These are phyloP conservation scores for Fusarium xylarioides DNA, from an alignment of 2,329 filamentous ascomycete genomes.

Conservation along the genomic window DNA sequence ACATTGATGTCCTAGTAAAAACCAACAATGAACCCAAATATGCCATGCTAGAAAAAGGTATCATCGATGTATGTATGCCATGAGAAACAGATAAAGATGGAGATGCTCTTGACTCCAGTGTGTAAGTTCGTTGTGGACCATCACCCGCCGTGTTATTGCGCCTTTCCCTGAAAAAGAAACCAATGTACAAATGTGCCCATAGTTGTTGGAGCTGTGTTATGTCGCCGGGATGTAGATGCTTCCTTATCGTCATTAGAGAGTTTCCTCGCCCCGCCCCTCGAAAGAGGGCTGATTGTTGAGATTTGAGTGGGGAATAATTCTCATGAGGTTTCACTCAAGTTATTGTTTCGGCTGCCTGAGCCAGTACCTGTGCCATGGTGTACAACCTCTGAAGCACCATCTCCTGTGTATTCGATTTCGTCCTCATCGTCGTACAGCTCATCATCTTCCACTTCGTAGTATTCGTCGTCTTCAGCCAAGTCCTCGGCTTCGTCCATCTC, in stretches of 20 bases:
- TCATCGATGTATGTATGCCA: slow-evolving; percentile 38
- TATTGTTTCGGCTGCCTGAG: slow-evolving; percentile 41
- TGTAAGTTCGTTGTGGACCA: slow-evolving; percentile 31
- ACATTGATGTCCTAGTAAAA: slow-evolving; percentile 3
- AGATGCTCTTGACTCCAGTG: slow-evolving; percentile 38
- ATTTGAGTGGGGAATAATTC: slow-evolving; percentile 7
- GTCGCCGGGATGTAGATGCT: slow-evolving; percentile 24
- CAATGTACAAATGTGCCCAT: slow-evolving; percentile 28
- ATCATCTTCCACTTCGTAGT: slow-evolving; percentile 43
- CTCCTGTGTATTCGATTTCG: slow-evolving; percentile 40
- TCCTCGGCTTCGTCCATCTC: slow-evolving; percentile 43
- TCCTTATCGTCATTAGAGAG: slow-evolving; percentile 40
- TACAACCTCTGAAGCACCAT: slow-evolving; percentile 41
- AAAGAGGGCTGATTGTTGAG: slow-evolving; percentile 5
- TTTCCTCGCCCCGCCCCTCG: slow-evolving; percentile 5
- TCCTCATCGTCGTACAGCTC: slow-evolving; percentile 41
- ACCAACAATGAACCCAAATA: slow-evolving; percentile 22
- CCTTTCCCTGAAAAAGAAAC: slow-evolving; percentile 25
- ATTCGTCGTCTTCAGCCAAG: slow-evolving; percentile 39
- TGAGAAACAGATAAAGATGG: slow-evolving; percentile 23
- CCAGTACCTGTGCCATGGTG: slow-evolving; percentile 43
- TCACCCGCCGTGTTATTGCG: slow-evolving; percentile 38
- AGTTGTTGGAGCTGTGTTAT: slow-evolving; percentile 25
- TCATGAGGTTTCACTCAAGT: slow-evolving; percentile 42
- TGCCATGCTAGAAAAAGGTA: slow-evolving; percentile 36